Evolutionary conservation across 2,329 filamentous ascomycete species (phyloP), one percentile per base, ranked within the genome.

Genomic region (Cytospora leucostoma): DNA sequence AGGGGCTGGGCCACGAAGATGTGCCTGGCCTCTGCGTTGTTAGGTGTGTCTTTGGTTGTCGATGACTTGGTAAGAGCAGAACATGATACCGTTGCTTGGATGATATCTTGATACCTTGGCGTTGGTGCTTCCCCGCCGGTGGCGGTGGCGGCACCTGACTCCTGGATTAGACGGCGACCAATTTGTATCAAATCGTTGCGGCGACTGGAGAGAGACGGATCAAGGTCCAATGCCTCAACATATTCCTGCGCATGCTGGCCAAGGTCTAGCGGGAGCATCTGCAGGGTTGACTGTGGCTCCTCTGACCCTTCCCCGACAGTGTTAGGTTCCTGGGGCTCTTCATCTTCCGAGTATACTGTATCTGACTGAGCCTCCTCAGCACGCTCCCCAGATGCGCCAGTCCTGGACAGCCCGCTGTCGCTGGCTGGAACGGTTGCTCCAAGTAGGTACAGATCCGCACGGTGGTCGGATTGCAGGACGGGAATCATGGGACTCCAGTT

Each of bases 1-100:
- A 55, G 66, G 27, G 68, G 68, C 34, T 65, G 65, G 7, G 71
- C 71, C 10, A 68, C 68, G 49, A 74, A 74, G n/a, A 72, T 65
- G 27, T 40, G 38, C 38, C 38, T 40, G 38, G 38, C 38, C 38
- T n/a, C 38, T 40, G 38, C 15, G 38, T 17, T 5, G 13, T 40
- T 13, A 7, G 37, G 37, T 40, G 15, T 6, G 6, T 40, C 38
- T 40, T 40, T 40, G 8, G 37, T 38, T 40, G 15, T 40, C 38
- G 38, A n/a, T 17, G 38, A 6, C 13, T 40, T 40, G 38, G 15
- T 40, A 8, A 17, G 38, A 40, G 38, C 15, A 40, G 15, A 11
- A 5, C 4, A n/a, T n/a, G 38, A 5, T 40, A 27, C 27, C 27
- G 44, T 27, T 32, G 54, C 21, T 51, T 40, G 35, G 21, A 52